Evolutionary conservation across 768 basidiomycete species (phyloP).

Genomic region (Russula olivacea): DNA sequence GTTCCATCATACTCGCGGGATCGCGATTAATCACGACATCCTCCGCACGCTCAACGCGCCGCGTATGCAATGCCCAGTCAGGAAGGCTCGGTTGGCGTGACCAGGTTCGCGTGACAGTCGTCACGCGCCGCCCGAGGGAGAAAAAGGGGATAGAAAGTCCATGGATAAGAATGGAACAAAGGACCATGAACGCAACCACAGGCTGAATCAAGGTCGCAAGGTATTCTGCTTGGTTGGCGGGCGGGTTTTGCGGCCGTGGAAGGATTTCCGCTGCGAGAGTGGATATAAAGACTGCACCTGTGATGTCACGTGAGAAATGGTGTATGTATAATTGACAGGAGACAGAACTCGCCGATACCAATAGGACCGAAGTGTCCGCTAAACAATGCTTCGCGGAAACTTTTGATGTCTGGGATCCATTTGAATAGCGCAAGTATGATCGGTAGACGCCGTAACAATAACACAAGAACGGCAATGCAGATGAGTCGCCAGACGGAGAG

Average conservation of each 20-base stretch:
- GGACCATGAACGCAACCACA: conserved; percentile 91
- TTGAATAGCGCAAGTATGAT: conserved; percentile 77
- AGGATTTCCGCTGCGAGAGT: conserved; percentile 68
- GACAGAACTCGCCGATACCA: conserved; percentile 50
- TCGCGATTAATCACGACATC: conserved; percentile 87
- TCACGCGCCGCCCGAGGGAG: conserved; percentile 87
- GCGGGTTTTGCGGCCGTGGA: conserved; percentile 40
- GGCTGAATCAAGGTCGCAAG: conserved; percentile 80
- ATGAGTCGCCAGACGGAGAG: conserved; percentile 81
- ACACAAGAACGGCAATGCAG: conserved; percentile 74
- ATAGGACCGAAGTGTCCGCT: conserved; percentile 94
- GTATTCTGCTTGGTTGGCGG: conserved; percentile 53
- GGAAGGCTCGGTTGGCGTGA: conserved; percentile 64
- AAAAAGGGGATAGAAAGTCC: conserved; percentile 93
- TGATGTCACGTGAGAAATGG: conserved; percentile 12
- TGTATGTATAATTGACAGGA: neutral
- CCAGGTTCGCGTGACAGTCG: conserved; percentile 85
- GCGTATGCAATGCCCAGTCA: conserved; percentile 79
- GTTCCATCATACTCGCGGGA: conserved; percentile 44
- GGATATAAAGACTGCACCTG: conserved; percentile 90
- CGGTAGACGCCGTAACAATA: conserved; percentile 79
- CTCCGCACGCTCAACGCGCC: conserved; percentile 61
- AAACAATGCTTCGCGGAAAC: conserved; percentile 87
- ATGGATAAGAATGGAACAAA: conserved; percentile 82
- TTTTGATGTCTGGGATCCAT: conserved; percentile 97